These are phyloP conservation scores for Verbascum thapsus DNA, from an alignment of 257 asterid genomes.

Conservation along the genomic window DNA sequence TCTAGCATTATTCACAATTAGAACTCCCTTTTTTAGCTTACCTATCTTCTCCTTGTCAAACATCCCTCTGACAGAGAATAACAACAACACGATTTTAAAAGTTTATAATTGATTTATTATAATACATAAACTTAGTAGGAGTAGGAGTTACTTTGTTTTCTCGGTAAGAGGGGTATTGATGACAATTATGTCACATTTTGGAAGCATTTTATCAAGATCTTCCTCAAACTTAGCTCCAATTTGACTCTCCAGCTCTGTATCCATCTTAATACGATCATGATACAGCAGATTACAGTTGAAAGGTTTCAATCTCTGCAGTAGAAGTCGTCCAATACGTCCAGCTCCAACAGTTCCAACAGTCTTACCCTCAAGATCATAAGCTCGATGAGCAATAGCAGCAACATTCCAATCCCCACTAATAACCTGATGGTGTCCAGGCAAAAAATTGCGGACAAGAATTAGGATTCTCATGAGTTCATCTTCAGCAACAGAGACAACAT, in stretches of 20 bases:
- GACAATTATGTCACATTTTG: constrained; percentile 90
- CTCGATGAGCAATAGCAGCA: constrained; percentile 81
- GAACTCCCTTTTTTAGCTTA: constrained; percentile 88
- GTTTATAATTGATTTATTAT: neutral
- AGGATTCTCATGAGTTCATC: constrained; percentile 98
- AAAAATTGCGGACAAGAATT: constrained; percentile 85
- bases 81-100: too few species aligned
- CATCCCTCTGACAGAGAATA: constrained; percentile 72
- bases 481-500: constrained; percentile 91
- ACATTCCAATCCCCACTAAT: constrained; percentile 91
- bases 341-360: constrained; percentile 99
- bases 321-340: constrained; percentile 83
- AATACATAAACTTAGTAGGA: neutral
- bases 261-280: constrained; percentile 88
- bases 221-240: constrained; percentile 87
- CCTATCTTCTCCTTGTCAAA: constrained; percentile 83
- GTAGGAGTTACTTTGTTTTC: constrained; percentile 82
- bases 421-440: constrained; percentile 91
- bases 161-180: constrained; percentile 91
- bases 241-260: constrained; percentile 68
- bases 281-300: constrained; percentile 86
- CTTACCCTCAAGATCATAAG: constrained; percentile 97
- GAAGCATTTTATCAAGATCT: constrained; percentile 87
- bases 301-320: constrained; percentile 93
- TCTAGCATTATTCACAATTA: constrained; percentile 93